Evolutionary conservation across 1,139 yeast species (phyloP).

Genomic region (Meyerozyma athensensis): DNA sequence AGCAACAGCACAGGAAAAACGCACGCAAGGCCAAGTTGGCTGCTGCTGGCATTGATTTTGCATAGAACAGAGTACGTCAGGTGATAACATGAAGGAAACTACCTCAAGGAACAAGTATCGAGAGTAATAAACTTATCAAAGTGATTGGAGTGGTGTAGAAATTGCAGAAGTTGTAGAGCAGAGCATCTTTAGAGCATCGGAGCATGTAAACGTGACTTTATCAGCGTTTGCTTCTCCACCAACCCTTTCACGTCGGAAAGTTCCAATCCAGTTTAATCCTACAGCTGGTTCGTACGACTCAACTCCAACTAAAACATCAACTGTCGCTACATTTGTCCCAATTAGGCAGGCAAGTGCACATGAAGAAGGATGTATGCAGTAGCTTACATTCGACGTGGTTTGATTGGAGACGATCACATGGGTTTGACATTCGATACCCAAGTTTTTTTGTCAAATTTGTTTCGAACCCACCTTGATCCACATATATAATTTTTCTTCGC

Average conservation of each 20-base stretch:
- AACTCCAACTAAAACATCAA: no score
- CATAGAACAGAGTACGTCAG: neutral
- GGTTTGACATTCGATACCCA: no score
- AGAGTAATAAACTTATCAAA: neutral
- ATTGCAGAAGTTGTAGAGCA: no score
- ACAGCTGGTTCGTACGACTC: no score
- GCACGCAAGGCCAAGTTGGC: constrained; percentile 1
- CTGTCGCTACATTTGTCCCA: neutral
- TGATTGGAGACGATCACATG: constrained; percentile 4
- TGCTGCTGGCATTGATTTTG: constrained; percentile 5
- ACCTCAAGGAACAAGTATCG: neutral
- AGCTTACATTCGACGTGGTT: constrained; percentile 1
- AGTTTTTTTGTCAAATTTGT: neutral
- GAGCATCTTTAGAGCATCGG: no score
- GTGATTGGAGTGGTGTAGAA: no score
- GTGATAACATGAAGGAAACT: neutral
- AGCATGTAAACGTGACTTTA: no score
- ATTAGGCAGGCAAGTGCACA: neutral
- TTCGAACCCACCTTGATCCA: neutral
- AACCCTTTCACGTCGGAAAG: no score
- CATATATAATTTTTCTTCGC: neutral
- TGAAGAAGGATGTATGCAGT: constrained; percentile 1
- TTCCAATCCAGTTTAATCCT: no score
- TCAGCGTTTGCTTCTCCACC: no score
- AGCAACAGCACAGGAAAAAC: constrained; percentile 4